Conservation (phyloP, 2,329 filamentous ascomycete genomes). For the Botrytis porri region DNA sequence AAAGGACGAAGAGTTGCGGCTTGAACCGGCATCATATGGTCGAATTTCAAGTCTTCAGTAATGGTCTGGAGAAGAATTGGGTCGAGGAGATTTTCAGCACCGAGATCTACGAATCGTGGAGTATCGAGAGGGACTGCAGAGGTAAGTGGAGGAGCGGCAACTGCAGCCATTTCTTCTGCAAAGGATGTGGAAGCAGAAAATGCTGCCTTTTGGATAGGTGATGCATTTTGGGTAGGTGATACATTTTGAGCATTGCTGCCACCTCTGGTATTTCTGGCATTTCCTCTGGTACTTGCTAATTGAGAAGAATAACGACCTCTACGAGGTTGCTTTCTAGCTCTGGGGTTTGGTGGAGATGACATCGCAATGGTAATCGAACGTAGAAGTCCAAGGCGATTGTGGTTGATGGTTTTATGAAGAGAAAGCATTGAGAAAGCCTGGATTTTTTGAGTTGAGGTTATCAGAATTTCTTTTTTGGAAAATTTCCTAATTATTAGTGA, state of each 20-base stretch:
- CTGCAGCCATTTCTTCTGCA: constrained; percentile 21
- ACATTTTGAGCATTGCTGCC: background rate
- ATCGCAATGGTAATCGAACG: constrained; percentile 5
- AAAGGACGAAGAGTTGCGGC: constrained; percentile 76
- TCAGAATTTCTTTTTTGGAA: constrained; percentile 6
- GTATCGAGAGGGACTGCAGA: constrained; percentile 45
- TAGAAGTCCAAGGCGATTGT: background rate
- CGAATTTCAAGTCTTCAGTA: constrained; percentile 68
- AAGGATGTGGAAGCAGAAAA: constrained; percentile 8
- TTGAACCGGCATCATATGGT: constrained; percentile 91
- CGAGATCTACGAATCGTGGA: constrained; percentile 48
- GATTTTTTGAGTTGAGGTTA: background rate
- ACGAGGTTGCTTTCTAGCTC: constrained; percentile 13
- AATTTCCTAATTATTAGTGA: background rate
- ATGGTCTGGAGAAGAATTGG: constrained; percentile 56
- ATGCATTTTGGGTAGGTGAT: background rate
- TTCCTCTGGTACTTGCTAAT: constrained; percentile 6
- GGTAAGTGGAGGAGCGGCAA: constrained; percentile 40
- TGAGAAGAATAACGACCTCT: constrained; percentile 6
- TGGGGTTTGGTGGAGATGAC: constrained; percentile 2
- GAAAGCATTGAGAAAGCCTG: background rate
- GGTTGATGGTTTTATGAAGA: background rate
- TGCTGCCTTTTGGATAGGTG: background rate
- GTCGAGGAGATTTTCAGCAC: constrained; percentile 44
- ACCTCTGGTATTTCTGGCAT: background rate